Base-by-base conservation (phyloP, 768 basidiomycete species). In the Mycena pura region DNA sequence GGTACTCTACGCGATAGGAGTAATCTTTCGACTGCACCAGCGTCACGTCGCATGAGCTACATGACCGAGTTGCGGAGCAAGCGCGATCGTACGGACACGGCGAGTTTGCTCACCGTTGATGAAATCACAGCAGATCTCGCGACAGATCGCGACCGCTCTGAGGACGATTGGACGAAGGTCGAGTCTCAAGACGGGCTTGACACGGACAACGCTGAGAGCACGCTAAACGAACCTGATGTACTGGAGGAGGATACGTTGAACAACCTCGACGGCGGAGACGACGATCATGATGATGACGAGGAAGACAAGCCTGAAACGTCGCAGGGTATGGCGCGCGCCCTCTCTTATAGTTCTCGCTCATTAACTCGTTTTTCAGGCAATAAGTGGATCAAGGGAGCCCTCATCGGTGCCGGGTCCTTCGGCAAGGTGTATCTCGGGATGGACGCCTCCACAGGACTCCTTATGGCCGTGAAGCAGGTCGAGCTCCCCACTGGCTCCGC, bases 381-480 rank as follows among this genome's bases (percentile, higher is more conserved):
- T 71, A 97, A 96, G 74, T 98, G 96, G 95, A 95, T 96, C 77
- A 96, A 96, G 68, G 95, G 95, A 46, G 95, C 95, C 10, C 84
- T 97, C 67, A 96, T 97, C 64, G 95, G 96, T 62, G 91, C 94
- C 43, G 95, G 94, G 4, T 96, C 95, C 0, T 96, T 96, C 70
- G 95, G 95, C 50, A 93, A 94, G 70, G 95, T 97, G 36, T 97
- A 94, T 75, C 87, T 97, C 10, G 95, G 94, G 31, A 95, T 97
- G 93, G 95, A 96, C 74, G 92, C 94, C 1, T 84, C 91, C 19
- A 91, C 84, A 48, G 95, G 95, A 24, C 78, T 95, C 21, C 82
- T 98, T 63, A 97, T 98, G 95, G 95, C 95, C 36, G 95, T 98
- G 65, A 98, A 98, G 78, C 95, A 98, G 81, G 95, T 98, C 41